Evolutionary conservation across 345 rosid genomes (phyloP).

Genomic region (Eucalyptus sideroxylon): DNA sequence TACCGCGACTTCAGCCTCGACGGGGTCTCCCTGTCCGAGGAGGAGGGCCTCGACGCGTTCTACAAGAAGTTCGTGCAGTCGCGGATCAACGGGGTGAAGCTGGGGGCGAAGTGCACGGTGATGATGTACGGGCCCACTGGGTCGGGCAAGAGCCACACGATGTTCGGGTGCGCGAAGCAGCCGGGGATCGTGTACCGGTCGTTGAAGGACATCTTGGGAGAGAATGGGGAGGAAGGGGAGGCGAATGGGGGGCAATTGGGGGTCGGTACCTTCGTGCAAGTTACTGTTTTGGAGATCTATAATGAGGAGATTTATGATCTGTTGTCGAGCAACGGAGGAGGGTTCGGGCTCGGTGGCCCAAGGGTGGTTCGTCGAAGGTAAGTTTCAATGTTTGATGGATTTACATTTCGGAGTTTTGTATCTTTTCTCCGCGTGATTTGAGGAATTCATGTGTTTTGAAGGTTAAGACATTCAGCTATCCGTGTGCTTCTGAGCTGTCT

Average conservation of each 20-base stretch:
- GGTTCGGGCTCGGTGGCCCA: slow-evolving; percentile 71
- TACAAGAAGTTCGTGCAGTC: slow-evolving; percentile 67
- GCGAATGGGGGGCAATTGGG: slow-evolving; percentile 12
- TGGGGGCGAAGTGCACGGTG: slow-evolving; percentile 73
- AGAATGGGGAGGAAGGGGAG: slow-evolving; percentile 23
- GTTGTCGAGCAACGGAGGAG: slow-evolving; percentile 50
- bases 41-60: slow-evolving; percentile 59
- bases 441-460: not conserved
- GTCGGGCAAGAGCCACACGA: slow-evolving; percentile 88
- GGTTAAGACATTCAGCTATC: not conserved
- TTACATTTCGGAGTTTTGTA: not conserved
- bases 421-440: not conserved
- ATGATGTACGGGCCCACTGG: slow-evolving; percentile 99
- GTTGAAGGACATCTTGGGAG: slow-evolving; percentile 66
- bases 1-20: slow-evolving; percentile 87
- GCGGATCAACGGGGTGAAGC: slow-evolving; percentile 67
- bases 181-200: slow-evolving; percentile 86
- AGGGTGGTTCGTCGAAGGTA: slow-evolving; percentile 47
- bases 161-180: slow-evolving; percentile 88
- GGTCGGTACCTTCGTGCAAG: slow-evolving; percentile 61
- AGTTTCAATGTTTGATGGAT: not conserved
- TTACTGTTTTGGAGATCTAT: slow-evolving; percentile 83
- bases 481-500: not conserved
- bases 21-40: slow-evolving; percentile 76
- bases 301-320: slow-evolving; percentile 96